phyloP scores from a whole-genome alignment of 345 rosid genomes.

The Camelina neglecta region DNA sequence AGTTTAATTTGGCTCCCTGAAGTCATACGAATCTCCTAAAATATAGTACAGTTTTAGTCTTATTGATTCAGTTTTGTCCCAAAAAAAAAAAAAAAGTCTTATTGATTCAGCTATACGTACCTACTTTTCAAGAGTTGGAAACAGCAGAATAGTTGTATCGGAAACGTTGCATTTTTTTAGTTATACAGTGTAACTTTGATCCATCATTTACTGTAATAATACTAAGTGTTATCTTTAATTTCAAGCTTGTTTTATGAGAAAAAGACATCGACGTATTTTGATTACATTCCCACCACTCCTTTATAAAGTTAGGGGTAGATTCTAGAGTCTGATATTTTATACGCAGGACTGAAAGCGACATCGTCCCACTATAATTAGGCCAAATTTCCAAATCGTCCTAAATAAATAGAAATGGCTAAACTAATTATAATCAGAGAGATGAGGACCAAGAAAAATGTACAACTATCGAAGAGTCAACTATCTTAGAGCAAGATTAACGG shows the following conservation, averaged over 20 bases:
- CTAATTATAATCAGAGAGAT: background rate
- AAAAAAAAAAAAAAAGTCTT: no score
- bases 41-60: no score
- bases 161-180: background rate
- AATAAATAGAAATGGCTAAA: background rate
- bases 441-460: background rate
- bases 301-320: slow-evolving; percentile 36
- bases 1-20: background rate
- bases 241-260: background rate
- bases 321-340: slow-evolving; percentile 1
- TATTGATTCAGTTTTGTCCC: no score
- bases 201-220: background rate
- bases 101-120: no score
- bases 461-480: slow-evolving; percentile 7
- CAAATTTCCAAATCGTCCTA: slow-evolving; percentile 6
- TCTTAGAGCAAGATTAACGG: no score
- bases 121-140: background rate
- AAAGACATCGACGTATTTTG: slow-evolving; percentile 20
- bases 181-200: background rate
- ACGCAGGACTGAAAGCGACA: slow-evolving; percentile 32
- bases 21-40: background rate
- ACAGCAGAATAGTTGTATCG: background rate
- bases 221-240: background rate
- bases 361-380: slow-evolving; percentile 29
- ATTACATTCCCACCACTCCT: slow-evolving; percentile 33